phyloP scores from a whole-genome alignment of 2,329 filamentous ascomycete genomes.

The Elsinoe arachidis region DNA sequence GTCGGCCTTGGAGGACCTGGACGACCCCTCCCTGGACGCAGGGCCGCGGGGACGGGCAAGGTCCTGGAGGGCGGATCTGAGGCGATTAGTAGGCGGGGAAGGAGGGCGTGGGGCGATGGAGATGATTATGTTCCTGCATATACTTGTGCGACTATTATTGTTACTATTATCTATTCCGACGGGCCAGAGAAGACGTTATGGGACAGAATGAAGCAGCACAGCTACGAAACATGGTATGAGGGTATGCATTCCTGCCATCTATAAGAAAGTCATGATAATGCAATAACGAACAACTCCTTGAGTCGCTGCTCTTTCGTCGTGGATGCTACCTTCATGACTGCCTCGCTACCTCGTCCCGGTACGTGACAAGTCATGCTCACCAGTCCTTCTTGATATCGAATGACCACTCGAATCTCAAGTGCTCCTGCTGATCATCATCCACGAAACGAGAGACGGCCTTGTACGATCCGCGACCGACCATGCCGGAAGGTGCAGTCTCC shows the following conservation, averaged over 20 bases:
- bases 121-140: too few species aligned
- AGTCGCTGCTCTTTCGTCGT: background rate
- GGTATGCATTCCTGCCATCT: constrained; percentile 1
- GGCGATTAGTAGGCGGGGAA: too few species aligned
- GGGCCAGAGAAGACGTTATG: too few species aligned
- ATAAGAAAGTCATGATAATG: constrained; percentile 6
- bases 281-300: background rate
- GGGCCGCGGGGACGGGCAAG: too few species aligned
- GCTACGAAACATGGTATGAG: background rate
- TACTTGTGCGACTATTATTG: too few species aligned
- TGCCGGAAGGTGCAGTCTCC: constrained; percentile 85
- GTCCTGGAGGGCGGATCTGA: too few species aligned
- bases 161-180: too few species aligned
- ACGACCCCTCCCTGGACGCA: too few species aligned
- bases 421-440: constrained; percentile 86
- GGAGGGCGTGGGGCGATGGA: too few species aligned
- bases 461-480: constrained; percentile 86
- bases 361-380: constrained; percentile 35
- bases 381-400: constrained; percentile 98
- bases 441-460: constrained; percentile 82
- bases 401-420: constrained; percentile 89
- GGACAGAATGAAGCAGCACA: too few species aligned
- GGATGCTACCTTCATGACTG: background rate
- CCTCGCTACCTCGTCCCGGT: background rate
- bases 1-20: too few species aligned